phyloP scores from a whole-genome alignment of 306 rosid species.

The Trifolium subterraneum region DNA sequence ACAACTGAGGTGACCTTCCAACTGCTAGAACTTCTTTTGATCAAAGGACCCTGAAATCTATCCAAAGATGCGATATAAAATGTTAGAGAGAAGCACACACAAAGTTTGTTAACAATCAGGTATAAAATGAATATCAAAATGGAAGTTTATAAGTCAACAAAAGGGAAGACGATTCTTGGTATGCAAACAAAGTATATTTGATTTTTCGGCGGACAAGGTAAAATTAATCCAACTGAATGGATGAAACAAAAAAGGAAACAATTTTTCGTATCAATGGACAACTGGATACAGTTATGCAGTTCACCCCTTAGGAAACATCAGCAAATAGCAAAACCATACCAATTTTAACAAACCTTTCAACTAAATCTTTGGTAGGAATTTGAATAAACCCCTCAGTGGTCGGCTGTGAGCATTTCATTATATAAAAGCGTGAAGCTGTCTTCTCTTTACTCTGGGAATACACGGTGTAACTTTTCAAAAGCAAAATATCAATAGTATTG shows the following conservation, averaged over 20 bases:
- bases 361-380: constrained; percentile 61
- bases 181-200: constrained; percentile 19
- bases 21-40: constrained; percentile 48
- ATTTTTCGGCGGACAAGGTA: constrained; percentile 14
- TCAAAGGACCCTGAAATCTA: constrained; percentile 75
- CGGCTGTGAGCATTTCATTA: constrained; percentile 61
- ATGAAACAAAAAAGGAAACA: constrained; percentile 3
- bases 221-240: constrained; percentile 25
- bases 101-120: constrained; percentile 4
- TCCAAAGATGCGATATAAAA: constrained; percentile 40
- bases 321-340: not conserved
- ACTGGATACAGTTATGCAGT: not conserved
- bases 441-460: constrained; percentile 71
- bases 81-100: constrained; percentile 25
- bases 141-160: not conserved
- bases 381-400: constrained; percentile 39
- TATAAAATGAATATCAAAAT: not conserved
- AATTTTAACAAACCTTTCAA: constrained; percentile 59
- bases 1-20: constrained; percentile 69
- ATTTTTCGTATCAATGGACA: not conserved
- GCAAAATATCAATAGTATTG: constrained; percentile 49
- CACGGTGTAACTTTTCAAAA: constrained; percentile 63
- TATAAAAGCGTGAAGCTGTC: constrained; percentile 65
- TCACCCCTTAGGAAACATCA: constrained; percentile 25
- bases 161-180: constrained; percentile 5